Conservation (phyloP, 306 rosid genomes). For the Oemleria cerasiformis region DNA sequence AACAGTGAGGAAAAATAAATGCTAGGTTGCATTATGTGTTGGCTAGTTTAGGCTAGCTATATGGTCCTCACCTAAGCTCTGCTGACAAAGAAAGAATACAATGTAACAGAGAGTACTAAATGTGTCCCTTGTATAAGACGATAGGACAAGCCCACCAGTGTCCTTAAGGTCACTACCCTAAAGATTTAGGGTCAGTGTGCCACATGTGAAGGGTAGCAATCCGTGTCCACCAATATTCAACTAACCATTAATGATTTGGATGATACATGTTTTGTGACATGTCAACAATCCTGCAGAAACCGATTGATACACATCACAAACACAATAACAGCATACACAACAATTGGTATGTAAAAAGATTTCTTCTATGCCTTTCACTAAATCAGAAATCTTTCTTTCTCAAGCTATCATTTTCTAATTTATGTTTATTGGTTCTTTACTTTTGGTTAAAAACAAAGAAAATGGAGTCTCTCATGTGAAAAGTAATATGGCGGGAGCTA, state of each 20-base stretch:
- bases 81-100: not conserved
- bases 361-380: not conserved
- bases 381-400: too few species aligned
- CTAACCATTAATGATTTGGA: slow-evolving; percentile 4
- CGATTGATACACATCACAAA: not conserved
- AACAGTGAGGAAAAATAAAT: not conserved
- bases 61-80: not conserved
- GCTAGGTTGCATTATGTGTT: not conserved
- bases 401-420: too few species aligned
- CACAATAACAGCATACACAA: not conserved
- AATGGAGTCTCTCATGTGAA: too few species aligned
- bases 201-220: not conserved
- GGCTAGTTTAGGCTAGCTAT: not conserved
- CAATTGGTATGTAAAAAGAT: not conserved
- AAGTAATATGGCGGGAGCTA: too few species aligned
- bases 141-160: not conserved
- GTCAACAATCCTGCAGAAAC: not conserved
- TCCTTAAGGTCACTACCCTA: not conserved
- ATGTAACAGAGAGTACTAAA: slow-evolving; percentile 1
- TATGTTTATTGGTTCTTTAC: too few species aligned
- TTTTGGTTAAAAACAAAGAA: too few species aligned
- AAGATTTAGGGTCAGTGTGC: not conserved
- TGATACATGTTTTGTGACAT: not conserved
- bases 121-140: not conserved
- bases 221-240: not conserved